These are phyloP conservation scores for Waitea zeae DNA, from an alignment of 1,284 basidiomycete species.

Conservation along the genomic window DNA sequence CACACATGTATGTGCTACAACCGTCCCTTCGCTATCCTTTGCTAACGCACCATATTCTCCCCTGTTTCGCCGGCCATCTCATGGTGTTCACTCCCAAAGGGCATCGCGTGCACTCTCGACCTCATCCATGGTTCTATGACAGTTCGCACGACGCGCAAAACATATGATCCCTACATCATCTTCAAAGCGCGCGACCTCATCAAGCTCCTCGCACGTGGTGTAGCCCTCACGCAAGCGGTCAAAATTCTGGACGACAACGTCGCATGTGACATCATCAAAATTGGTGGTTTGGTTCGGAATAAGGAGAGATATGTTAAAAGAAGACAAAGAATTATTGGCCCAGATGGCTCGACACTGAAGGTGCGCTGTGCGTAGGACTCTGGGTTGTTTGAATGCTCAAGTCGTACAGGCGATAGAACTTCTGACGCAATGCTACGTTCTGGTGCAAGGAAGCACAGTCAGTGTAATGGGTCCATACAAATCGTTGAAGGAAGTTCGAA, in stretches of 20 bases:
- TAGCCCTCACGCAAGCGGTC: constrained; percentile 70
- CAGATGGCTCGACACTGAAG: constrained; percentile 93
- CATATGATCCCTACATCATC: constrained; percentile 92
- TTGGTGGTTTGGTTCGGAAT: constrained; percentile 86
- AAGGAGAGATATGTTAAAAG: constrained; percentile 97
- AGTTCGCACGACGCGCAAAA: constrained; percentile 92
- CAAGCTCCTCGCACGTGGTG: constrained; percentile 87
- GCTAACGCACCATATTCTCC: not conserved
- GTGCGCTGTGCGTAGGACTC: constrained; percentile 22
- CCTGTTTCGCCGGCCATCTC: not conserved
- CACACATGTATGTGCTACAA: constrained; percentile 39
- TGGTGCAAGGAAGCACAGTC: constrained; percentile 97
- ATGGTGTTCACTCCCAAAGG: constrained; percentile 24
- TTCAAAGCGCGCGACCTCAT: constrained; percentile 94
- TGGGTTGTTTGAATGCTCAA: not conserved
- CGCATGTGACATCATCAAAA: constrained; percentile 97
- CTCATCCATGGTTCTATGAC: constrained; percentile 96
- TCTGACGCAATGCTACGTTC: constrained; percentile 90
- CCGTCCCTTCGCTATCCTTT: too few species aligned
- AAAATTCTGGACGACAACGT: constrained; percentile 85
- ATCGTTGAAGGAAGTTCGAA: constrained; percentile 86
- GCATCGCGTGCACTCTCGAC: constrained; percentile 84
- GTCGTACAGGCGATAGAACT: constrained; percentile 86
- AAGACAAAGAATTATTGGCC: constrained; percentile 91
- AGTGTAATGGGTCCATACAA: constrained; percentile 96